Conservation (phyloP, 768 basidiomycete species). For the Hydnomerulius pinastri region DNA sequence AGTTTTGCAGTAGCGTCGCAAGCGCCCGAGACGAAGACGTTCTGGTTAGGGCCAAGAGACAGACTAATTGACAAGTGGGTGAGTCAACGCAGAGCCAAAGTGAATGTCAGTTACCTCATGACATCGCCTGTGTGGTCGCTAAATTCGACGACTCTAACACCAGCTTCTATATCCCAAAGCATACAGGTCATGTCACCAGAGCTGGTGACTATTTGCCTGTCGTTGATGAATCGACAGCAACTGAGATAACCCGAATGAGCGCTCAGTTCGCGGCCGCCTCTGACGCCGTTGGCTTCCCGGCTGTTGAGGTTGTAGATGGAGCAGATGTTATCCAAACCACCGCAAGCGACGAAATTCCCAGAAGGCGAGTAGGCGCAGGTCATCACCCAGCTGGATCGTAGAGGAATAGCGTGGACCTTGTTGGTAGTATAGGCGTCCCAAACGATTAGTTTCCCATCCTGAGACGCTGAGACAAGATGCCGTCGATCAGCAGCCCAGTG, state of each 20-base stretch:
- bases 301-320: constrained; percentile 95
- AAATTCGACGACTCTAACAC: constrained; percentile 96
- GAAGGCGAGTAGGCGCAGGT: constrained; percentile 98
- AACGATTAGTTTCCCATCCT: constrained; percentile 98
- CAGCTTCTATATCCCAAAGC: constrained; percentile 99
- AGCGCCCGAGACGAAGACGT: constrained; percentile 97
- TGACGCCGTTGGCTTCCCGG: constrained; percentile 70
- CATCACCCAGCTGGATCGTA: constrained; percentile 99
- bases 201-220: constrained; percentile 96
- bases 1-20: constrained; percentile 98
- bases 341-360: constrained; percentile 97
- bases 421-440: constrained; percentile 99
- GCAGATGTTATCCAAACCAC: constrained; percentile 98
- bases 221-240: constrained; percentile 98
- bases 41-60: constrained; percentile 92
- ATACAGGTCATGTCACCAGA: constrained; percentile 99
- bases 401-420: constrained; percentile 98
- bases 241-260: constrained; percentile 98
- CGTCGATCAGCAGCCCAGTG: constrained; percentile 98
- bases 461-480: constrained; percentile 98
- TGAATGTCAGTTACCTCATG: constrained; percentile 75
- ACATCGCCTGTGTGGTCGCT: constrained; percentile 99
- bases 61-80: constrained; percentile 52
- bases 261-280: constrained; percentile 92
- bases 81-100: constrained; percentile 9